These are phyloP conservation scores for Carex kokanica DNA, from an alignment of 176 grass and related monocot species.

Conservation along the genomic window DNA sequence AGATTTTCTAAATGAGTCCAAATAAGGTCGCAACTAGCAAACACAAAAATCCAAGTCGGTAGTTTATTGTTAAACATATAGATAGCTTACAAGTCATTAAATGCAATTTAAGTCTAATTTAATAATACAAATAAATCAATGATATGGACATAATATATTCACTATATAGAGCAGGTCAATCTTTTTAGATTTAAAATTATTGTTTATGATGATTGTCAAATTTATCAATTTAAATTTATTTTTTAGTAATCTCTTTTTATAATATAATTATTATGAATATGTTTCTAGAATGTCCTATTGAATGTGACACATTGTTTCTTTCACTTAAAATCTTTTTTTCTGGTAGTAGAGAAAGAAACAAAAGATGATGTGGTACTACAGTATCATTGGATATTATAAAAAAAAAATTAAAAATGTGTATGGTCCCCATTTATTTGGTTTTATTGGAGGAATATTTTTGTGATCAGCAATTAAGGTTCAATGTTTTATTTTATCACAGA, in stretches of 20 bases:
- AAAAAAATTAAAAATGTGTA: background rate
- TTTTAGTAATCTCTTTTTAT: background rate
- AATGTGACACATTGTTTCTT: conserved; percentile 26
- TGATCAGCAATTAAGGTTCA: background rate
- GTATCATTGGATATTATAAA: background rate
- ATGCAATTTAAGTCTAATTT: background rate
- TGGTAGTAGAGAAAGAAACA: conserved; percentile 13
- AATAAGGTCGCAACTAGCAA: background rate
- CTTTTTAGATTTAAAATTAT: background rate
- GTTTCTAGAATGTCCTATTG: background rate
- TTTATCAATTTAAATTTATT: background rate
- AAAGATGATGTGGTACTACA: background rate
- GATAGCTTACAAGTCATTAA: background rate
- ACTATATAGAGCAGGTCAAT: background rate
- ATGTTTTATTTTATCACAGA: too few relatives aligned
- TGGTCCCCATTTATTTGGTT: conserved; percentile 7
- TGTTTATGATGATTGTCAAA: background rate
- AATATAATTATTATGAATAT: background rate
- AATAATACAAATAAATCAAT: background rate
- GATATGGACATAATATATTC: background rate
- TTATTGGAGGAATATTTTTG: background rate
- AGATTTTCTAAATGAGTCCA: background rate
- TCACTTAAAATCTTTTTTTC: background rate
- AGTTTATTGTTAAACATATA: background rate
- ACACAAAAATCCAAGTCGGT: background rate